Conservation (phyloP, 108 stramenopile species). For the Stephanodiscus minutulus region DNA sequence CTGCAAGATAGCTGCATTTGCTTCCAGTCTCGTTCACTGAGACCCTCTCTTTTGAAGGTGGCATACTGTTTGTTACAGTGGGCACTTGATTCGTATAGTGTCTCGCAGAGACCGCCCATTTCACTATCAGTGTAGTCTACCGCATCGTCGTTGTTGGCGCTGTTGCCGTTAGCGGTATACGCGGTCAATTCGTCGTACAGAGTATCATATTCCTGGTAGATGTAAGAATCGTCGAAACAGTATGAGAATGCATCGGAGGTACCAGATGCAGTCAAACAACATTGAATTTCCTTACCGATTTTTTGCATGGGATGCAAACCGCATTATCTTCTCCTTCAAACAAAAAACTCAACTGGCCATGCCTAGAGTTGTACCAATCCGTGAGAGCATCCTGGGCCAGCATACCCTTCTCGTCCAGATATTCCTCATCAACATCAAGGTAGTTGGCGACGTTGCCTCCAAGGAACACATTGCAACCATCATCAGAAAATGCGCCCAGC, state of each 20-base stretch:
- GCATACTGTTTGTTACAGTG: slow-evolving; percentile 72
- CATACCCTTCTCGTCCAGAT: slow-evolving; percentile 17
- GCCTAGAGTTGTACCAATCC: slow-evolving; percentile 47
- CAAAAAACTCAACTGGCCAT: slow-evolving; percentile 10
- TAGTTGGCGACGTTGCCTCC: slow-evolving; percentile 22
- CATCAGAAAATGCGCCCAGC: slow-evolving; percentile 77
- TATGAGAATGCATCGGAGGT: background rate
- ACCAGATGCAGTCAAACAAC: background rate
- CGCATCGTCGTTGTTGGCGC: slow-evolving; percentile 14
- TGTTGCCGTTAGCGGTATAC: background rate
- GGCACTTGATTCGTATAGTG: slow-evolving; percentile 54
- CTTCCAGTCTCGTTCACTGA: slow-evolving; percentile 14
- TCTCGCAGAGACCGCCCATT: slow-evolving; percentile 63
- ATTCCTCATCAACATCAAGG: slow-evolving; percentile 21
- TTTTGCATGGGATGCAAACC: slow-evolving; percentile 5
- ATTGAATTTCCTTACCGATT: background rate
- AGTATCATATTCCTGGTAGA: background rate
- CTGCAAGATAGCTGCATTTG: slow-evolving; percentile 60
- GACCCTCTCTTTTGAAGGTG: slow-evolving; percentile 27
- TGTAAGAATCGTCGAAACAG: background rate
- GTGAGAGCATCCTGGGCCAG: slow-evolving; percentile 30
- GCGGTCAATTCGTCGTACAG: background rate
- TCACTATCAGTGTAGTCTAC: slow-evolving; percentile 6
- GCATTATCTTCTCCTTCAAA: slow-evolving; percentile 6
- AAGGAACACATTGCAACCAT: slow-evolving; percentile 69